Evolutionary conservation across 768 basidiomycete genomes (phyloP), one percentile per base, ranked within the genome.

Genomic region (Podaxis sp.): DNA sequence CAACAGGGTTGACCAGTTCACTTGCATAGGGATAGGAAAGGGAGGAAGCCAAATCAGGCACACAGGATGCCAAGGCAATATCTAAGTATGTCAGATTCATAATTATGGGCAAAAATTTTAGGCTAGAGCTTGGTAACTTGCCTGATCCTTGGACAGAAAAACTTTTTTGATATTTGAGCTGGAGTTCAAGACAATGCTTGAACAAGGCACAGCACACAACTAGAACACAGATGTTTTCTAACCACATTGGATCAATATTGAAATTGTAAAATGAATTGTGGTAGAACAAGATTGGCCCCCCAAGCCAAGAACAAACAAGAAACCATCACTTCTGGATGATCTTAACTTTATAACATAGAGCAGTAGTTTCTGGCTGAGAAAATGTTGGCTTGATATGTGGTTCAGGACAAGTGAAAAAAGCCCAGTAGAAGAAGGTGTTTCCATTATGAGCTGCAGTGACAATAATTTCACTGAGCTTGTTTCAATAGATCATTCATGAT

Each of bases 381-480:
- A 59, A 52, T 2, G 57, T 32, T 9, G 36, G 14, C 6, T 50
- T 25, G 36, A 59, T 59, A 42, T 59, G 57, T 10, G 13, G 23
- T 42, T 59, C 48, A 3, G 57, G 48, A 11, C 57, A 37, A 21
- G 50, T 59, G 35, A 59, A 59, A 27, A 59, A 59, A 1, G 37
- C 13, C 57, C 57, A 59, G 36, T 37, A 50, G 37, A 52, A 18
- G 21, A 50, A 50, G 1, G 35, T 25, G 11, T 23, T 6, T 6
- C 13, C 21, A 3, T 52, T 13, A 1, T 27, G 35, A 23, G 50
- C 36, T 38, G 36, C 21, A 4, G 13, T 10, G n/a, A 55, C 55
- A 32, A 3, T n/a, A n/a, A 62, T 25, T 32, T 57, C 37, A 6
- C 52, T 52, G 36, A 50, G 25, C 16, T 27, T 25, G 25, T 25